Conservation (phyloP, 2,329 filamentous ascomycete genomes). For the Alternaria incomplexa region DNA sequence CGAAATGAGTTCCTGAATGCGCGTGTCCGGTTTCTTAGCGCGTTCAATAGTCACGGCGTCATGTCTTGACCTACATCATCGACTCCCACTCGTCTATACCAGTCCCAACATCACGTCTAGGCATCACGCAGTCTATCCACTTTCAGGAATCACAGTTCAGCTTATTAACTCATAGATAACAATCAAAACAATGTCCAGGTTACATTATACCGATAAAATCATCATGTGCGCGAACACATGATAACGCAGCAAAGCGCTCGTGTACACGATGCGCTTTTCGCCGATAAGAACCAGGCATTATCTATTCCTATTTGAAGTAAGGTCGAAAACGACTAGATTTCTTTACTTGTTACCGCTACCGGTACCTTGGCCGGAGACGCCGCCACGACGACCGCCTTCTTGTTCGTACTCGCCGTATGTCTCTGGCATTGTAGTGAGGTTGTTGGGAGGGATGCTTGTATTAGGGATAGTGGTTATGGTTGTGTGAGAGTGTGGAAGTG, state of each 20-base stretch:
- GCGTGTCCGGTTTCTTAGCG: too few relatives aligned
- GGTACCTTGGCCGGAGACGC: conserved; percentile 6
- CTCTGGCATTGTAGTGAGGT: conserved; percentile 1
- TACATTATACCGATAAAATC: not conserved
- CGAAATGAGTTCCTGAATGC: not conserved
- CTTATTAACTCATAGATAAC: too few relatives aligned
- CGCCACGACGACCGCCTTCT: conserved; percentile 14
- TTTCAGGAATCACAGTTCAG: not conserved
- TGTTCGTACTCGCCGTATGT: conserved; percentile 8
- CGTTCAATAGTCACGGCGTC: not conserved
- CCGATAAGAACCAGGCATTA: not conserved
- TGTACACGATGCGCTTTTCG: not conserved
- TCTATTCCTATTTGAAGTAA: not conserved
- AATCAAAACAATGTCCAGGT: not conserved
- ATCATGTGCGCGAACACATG: not conserved
- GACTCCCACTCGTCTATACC: not conserved
- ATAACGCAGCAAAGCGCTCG: not conserved
- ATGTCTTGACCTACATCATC: not conserved
- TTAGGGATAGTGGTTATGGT: not conserved
- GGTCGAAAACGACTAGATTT: not conserved
- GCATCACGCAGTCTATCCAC: not conserved
- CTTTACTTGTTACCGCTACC: not conserved
- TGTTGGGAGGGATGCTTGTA: not conserved
- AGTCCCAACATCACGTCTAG: too few relatives aligned
- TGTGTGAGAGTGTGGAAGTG: not conserved